These are phyloP conservation scores for Serendipita vermifera DNA, from an alignment of 768 basidiomycete genomes.

Conservation along the genomic window DNA sequence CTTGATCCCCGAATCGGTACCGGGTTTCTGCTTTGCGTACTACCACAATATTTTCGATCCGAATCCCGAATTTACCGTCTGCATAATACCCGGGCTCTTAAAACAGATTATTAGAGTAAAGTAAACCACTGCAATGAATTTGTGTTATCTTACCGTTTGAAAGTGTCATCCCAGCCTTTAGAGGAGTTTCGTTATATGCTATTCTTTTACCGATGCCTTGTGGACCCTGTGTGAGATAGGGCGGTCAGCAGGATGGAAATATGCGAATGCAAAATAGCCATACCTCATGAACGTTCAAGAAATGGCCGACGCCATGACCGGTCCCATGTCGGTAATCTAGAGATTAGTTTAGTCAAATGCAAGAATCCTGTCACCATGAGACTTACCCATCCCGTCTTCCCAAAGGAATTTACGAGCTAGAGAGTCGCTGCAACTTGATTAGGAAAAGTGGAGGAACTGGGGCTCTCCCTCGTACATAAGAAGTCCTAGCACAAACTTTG, in stretches of 20 bases:
- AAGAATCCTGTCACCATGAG: slow-evolving; percentile 11
- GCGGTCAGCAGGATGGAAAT: slow-evolving; percentile 75
- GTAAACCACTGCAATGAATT: neutral
- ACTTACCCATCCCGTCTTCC: slow-evolving; percentile 72
- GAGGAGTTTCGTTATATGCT: slow-evolving; percentile 55
- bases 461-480: slow-evolving; percentile 32
- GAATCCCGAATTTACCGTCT: slow-evolving; percentile 82
- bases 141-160: slow-evolving; percentile 46
- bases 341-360: neutral
- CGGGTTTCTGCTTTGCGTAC: slow-evolving; percentile 57
- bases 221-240: no score
- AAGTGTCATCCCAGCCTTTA: slow-evolving; percentile 80
- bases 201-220: slow-evolving; percentile 40
- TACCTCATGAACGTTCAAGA: slow-evolving; percentile 84
- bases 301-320: slow-evolving; percentile 90
- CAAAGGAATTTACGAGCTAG: slow-evolving; percentile 70
- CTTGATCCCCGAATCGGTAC: slow-evolving; percentile 70
- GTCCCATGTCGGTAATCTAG: slow-evolving; percentile 73
- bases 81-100: slow-evolving; percentile 90
- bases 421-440: slow-evolving; percentile 42
- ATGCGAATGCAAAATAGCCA: neutral
- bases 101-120: neutral
- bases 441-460: slow-evolving; percentile 21
- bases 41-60: slow-evolving; percentile 82
- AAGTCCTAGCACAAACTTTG: slow-evolving; percentile 4